Percentiles rank a stretch among this genome's conserved stretches.
Evolutionary conservation across 1,284 basidiomycete species (phyloP).

Genomic region (Irpex rosettiformis): DNA sequence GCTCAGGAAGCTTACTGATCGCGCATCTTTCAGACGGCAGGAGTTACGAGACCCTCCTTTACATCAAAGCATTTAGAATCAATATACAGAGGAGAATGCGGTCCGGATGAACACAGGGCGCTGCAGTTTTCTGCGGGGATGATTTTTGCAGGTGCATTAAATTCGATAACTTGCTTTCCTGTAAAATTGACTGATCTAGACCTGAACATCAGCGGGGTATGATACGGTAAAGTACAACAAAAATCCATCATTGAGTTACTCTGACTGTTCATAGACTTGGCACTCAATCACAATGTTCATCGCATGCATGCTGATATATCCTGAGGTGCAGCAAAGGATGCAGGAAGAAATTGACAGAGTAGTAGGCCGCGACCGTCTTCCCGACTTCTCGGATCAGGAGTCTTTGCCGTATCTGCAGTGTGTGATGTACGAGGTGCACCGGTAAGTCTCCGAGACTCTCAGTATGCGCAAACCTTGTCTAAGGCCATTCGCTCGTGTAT

Average conservation of each 20-base stretch:
- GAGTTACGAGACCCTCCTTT: neutral
- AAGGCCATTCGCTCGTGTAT: neutral
- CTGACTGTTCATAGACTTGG: neutral
- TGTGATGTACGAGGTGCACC: neutral
- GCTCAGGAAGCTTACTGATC: neutral
- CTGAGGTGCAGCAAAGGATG: constrained; percentile 19
- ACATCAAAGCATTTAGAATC: neutral
- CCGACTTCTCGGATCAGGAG: constrained; percentile 24
- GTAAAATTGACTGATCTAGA: neutral
- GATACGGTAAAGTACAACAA: neutral
- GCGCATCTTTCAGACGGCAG: neutral
- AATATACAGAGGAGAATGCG: neutral
- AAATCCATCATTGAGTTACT: neutral
- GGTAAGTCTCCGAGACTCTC: neutral
- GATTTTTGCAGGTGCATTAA: neutral
- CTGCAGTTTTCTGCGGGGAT: neutral
- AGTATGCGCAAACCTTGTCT: neutral
- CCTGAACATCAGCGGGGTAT: neutral
- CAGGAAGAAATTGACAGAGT: constrained; percentile 28
- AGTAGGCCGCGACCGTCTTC: constrained; percentile 24
- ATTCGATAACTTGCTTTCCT: neutral
- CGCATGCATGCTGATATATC: constrained; percentile 16
- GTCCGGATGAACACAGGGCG: neutral
- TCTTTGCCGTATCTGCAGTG: constrained; percentile 24
- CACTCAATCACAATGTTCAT: constrained; percentile 11